These are phyloP conservation scores for Tilletia walkeri DNA, from an alignment of 1,284 basidiomycete species.

Conservation along the genomic window DNA sequence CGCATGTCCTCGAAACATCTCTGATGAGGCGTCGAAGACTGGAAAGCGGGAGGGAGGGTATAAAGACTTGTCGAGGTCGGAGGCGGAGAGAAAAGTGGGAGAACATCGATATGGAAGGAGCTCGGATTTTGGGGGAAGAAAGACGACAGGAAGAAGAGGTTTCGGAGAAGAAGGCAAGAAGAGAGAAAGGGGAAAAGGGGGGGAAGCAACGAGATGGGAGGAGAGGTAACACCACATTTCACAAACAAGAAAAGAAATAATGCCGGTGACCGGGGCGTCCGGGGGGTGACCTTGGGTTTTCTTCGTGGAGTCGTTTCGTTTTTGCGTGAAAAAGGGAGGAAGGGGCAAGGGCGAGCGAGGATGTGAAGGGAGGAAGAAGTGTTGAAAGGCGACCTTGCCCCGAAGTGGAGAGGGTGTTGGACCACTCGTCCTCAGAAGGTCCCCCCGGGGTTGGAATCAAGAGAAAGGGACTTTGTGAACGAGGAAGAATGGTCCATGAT, in stretches of 20 bases:
- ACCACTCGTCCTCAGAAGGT: too few species aligned
- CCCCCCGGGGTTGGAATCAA: too few species aligned
- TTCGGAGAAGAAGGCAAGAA: constrained; percentile 1
- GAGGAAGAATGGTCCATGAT: too few species aligned
- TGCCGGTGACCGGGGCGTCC: background rate
- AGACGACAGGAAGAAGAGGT: too few species aligned
- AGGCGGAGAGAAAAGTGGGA: background rate
- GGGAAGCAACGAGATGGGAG: too few species aligned
- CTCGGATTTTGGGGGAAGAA: background rate
- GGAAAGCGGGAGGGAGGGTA: background rate
- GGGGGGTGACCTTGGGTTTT: background rate
- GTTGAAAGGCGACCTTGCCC: too few species aligned
- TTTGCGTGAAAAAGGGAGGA: background rate
- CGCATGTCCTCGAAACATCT: too few species aligned
- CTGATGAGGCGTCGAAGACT: background rate
- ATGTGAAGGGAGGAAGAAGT: too few species aligned
- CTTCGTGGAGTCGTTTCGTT: background rate
- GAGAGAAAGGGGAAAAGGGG: background rate
- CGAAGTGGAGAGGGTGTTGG: too few species aligned
- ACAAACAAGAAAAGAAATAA: background rate
- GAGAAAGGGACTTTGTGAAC: too few species aligned
- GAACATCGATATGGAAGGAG: background rate
- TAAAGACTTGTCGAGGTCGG: background rate
- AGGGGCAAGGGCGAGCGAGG: too few species aligned
- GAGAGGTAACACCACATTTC: background rate